Conservation (phyloP, 2,329 filamentous ascomycete species). For the Lasiodiplodia sp. region DNA sequence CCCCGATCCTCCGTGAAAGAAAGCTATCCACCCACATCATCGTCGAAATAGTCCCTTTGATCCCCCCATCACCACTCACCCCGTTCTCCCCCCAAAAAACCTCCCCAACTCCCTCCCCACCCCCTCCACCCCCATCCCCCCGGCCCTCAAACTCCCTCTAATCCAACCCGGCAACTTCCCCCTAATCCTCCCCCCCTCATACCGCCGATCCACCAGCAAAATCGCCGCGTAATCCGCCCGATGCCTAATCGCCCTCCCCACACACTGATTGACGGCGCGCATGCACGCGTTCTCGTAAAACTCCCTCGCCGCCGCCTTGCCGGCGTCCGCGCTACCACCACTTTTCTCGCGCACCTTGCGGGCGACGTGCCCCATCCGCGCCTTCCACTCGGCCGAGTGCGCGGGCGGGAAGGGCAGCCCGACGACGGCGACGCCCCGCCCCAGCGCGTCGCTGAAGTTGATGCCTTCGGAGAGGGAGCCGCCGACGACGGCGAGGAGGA, state of each 20-base stretch:
- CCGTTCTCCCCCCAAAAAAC: constrained; percentile 47
- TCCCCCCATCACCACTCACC: constrained; percentile 72
- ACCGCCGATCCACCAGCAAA: constrained; percentile 81
- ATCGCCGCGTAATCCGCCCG: constrained; percentile 89
- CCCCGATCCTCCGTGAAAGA: too few relatives aligned
- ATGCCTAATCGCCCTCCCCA: constrained; percentile 91
- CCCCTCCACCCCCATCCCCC: constrained; percentile 51
- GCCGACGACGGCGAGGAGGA: constrained; percentile 89
- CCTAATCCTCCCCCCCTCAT: constrained; percentile 74
- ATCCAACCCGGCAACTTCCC: constrained; percentile 92
- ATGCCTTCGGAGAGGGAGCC: constrained; percentile 97
- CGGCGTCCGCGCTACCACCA: constrained; percentile 46
- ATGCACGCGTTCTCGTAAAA: constrained; percentile 97
- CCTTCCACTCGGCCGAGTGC: constrained; percentile 88
- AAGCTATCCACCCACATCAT: too few relatives aligned
- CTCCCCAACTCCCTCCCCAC: constrained; percentile 47
- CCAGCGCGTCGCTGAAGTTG: constrained; percentile 92
- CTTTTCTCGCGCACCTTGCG: constrained; percentile 54
- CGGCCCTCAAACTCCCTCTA: constrained; percentile 65
- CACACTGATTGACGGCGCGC: constrained; percentile 95
- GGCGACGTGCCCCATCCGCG: constrained; percentile 87
- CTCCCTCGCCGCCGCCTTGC: constrained; percentile 66
- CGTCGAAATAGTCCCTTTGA: too few relatives aligned
- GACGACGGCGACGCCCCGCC: constrained; percentile 88
- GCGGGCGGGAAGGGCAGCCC: constrained; percentile 94